Evolutionary conservation across 2,329 filamentous ascomycete genomes (phyloP).

Genomic region (Metarhizium guizhouense): DNA sequence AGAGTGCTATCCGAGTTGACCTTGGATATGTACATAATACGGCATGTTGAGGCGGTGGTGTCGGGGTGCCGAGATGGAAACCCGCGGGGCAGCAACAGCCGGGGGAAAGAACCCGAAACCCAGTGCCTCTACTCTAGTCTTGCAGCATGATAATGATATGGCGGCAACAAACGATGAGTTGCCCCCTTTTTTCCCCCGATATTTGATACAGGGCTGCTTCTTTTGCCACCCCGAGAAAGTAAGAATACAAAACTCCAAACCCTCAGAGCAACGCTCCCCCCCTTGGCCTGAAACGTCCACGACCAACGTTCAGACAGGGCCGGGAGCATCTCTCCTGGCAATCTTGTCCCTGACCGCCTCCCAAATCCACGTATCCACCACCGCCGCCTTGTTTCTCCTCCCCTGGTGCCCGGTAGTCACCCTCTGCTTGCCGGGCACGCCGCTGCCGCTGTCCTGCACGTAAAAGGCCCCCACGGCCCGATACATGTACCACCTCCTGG

Average conservation of each 20-base stretch:
- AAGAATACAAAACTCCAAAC: too few relatives aligned
- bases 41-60: not conserved
- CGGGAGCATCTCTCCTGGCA: not conserved
- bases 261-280: too few relatives aligned
- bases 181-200: too few relatives aligned
- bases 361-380: constrained; percentile 32
- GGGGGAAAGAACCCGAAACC: too few relatives aligned
- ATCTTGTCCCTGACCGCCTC: constrained; percentile 26
- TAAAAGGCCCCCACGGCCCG: constrained; percentile 29
- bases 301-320: not conserved
- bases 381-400: constrained; percentile 8
- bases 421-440: not conserved
- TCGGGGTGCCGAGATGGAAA: too few relatives aligned
- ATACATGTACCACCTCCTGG: constrained; percentile 30
- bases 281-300: not conserved
- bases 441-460: constrained; percentile 20
- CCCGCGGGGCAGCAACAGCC: too few relatives aligned
- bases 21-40: not conserved
- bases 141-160: too few relatives aligned
- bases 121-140: too few relatives aligned
- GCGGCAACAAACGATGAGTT: too few relatives aligned
- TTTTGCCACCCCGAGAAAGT: not conserved
- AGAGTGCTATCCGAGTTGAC: not conserved
- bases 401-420: not conserved
- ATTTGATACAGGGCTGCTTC: not conserved